Base-by-base conservation (phyloP, 805 yeast genomes). In the Helenozyma rhizophorensis region DNA sequence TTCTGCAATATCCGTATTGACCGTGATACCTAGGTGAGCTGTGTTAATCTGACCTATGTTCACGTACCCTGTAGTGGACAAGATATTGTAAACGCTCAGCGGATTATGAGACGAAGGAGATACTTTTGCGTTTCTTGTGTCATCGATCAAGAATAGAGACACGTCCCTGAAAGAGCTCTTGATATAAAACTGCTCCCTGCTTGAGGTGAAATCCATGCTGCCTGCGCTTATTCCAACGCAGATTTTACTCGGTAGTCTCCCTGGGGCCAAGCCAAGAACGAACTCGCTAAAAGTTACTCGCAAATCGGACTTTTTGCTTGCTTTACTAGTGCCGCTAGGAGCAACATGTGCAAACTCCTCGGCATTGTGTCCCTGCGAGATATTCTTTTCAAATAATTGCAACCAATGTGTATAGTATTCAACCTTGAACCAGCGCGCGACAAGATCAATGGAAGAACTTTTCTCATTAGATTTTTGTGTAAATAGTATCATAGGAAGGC, bases 391-490 rank as follows among this genome's bases (percentile, higher is more conserved):
- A 28, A 79, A 59, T 14, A 72, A 36, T 4, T 60, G 40, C 12
- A 83, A 36, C 83, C 89, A 76, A 15, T 60, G 55, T 0, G 88
- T 76, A 44, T 77, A 72, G 44, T 83, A 83, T 25, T 78, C 76
- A 2, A 81, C 6, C 4, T 60, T 43, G 9, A 74, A 33, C 37
- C 78, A 75, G 22, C 73, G 61, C 14, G 81, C 40, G 27, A 65
- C 60, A 2, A 78, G 43, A 17, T 69, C 73, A 5, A 69, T 32
- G 3, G 51, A 52, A 9, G 60, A 58, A 5, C 58, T 58, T 8
- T 57, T 53, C 9, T 59, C 62, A n/a, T 23, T 26, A 4, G 36
- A 31, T 36, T 48, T 52, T 13, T 39, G 29, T 7, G 34, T 45
- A 12, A 60, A 36, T 13, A 55, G 32, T 6, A 59, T 34, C 41